Evolutionary conservation across 2,329 filamentous ascomycete species (phyloP), one percentile per base, ranked within the genome.

Genomic region (Ascochyta pisi): DNA sequence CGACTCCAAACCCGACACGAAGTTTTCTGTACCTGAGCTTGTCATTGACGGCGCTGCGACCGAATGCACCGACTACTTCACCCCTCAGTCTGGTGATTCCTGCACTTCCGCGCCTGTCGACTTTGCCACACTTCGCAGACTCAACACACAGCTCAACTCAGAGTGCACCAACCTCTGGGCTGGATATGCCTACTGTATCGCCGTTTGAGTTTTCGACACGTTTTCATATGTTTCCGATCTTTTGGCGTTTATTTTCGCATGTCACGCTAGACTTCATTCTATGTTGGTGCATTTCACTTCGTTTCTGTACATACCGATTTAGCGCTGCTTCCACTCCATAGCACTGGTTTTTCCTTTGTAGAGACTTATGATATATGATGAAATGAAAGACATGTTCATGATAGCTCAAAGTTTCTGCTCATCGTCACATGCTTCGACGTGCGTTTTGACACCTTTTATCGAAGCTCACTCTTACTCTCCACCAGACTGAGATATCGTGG

Each of bases 151-250:
- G 23, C 50, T 78, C 7, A 60, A 73, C 47, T 48, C 55, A 0
- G 49, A 63, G 34, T 78, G 75, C 64, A 62, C 53, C 37, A 78
- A 78, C 59, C 63, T 78, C 19, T 76, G 73, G 74, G 56, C 66
- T 29, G 73, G 67, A 6, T 75, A 73, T 49, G 61, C 63, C 37
- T 76, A 77, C 62, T 78, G 76, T 57, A 63, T 73, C 45, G 35
- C 53, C 6, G 37, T 23, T 15, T 45, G n/a, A 48, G 16, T 26
- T 4, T 39, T 47, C 23, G n/a, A 7, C 12, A 42, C 34, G 26
- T 23, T 10, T 8, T 31, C 10, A 22, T 23, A 50, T 50, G 29
- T 50, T 9, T 50, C 31, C 12, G 46, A 50, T 46, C 24, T 41
- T 46, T 50, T 37, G 16, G 46, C 16, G 34, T 15, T 26, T 31